Conservation (phyloP, 208 protist genomes). For the Blastocrithidia nonstop region DNA sequence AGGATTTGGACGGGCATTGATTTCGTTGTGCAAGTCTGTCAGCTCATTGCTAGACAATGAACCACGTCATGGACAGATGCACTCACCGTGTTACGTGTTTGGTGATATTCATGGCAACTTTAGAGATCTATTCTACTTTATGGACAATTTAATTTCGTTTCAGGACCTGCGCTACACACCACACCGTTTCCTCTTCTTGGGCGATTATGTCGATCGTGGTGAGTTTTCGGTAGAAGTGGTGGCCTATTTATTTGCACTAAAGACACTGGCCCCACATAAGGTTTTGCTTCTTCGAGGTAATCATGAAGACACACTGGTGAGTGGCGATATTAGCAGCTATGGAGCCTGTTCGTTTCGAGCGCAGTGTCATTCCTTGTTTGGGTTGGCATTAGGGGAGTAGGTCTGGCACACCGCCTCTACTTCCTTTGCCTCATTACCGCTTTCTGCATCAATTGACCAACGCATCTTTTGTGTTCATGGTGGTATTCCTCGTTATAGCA, state of each 20-base stretch:
- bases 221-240: constrained; percentile 86
- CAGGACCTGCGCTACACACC: constrained; percentile 85
- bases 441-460: constrained; percentile 85
- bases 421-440: constrained; percentile 73
- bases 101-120: constrained; percentile 92
- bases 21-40: constrained; percentile 61
- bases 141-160: constrained; percentile 84
- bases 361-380: constrained; percentile 78
- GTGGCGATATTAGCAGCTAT: constrained; percentile 82
- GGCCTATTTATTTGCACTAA: constrained; percentile 85
- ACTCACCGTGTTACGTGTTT: constrained; percentile 88
- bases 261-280: constrained; percentile 81
- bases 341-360: constrained; percentile 76
- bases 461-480: constrained; percentile 91
- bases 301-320: constrained; percentile 88
- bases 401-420: constrained; percentile 75
- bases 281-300: constrained; percentile 89
- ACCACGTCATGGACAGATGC: constrained; percentile 40
- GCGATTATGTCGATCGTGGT: constrained; percentile 97
- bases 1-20: constrained; percentile 71
- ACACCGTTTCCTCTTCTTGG: constrained; percentile 95
- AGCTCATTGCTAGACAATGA: constrained; percentile 46
- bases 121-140: constrained; percentile 87
- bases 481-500: constrained; percentile 79
- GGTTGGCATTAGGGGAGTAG: constrained; percentile 65